These are phyloP conservation scores for Striga hermonthica DNA, from an alignment of 305 asterid species.

Conservation along the genomic window DNA sequence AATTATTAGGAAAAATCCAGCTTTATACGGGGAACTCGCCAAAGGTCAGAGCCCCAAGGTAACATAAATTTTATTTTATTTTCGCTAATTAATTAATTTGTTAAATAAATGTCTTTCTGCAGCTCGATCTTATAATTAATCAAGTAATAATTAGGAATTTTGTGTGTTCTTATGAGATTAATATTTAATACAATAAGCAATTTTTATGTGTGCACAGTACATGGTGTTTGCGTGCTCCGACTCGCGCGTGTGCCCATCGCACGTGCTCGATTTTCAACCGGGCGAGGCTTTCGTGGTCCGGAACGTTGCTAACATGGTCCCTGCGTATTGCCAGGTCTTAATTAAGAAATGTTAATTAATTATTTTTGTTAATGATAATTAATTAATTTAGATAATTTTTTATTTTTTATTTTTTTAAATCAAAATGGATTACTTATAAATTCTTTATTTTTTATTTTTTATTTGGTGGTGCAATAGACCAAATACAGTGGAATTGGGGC, in stretches of 20 bases:
- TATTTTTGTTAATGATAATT: not conserved
- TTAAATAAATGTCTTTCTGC: not conserved
- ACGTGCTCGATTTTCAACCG: constrained; percentile 70
- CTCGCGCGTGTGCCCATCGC: constrained; percentile 95
- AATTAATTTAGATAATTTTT: too few species aligned
- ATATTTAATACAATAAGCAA: too few species aligned
- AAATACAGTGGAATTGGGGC: constrained; percentile 77
- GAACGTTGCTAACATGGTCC: constrained; percentile 91
- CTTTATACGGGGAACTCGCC: constrained; percentile 63
- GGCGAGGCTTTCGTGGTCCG: constrained; percentile 92
- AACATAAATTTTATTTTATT: constrained; percentile 6
- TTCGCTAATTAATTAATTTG: not conserved
- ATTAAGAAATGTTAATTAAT: not conserved
- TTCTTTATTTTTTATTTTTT: not conserved
- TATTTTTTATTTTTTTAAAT: too few species aligned
- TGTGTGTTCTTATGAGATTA: not conserved
- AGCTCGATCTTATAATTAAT: too few species aligned
- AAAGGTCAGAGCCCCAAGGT: constrained; percentile 96
- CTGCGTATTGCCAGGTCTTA: constrained; percentile 71
- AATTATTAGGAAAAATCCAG: constrained; percentile 72
- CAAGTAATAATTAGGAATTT: not conserved
- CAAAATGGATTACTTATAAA: not conserved
- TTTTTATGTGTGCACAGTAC: constrained; percentile 38
- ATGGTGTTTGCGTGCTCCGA: constrained; percentile 95
- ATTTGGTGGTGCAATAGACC: constrained; percentile 45